A percentile compares a stretch with the other conserved stretches of the same genome.
phyloP scores from a whole-genome alignment of 768 basidiomycete species.

The Leccinum truebloodii region DNA sequence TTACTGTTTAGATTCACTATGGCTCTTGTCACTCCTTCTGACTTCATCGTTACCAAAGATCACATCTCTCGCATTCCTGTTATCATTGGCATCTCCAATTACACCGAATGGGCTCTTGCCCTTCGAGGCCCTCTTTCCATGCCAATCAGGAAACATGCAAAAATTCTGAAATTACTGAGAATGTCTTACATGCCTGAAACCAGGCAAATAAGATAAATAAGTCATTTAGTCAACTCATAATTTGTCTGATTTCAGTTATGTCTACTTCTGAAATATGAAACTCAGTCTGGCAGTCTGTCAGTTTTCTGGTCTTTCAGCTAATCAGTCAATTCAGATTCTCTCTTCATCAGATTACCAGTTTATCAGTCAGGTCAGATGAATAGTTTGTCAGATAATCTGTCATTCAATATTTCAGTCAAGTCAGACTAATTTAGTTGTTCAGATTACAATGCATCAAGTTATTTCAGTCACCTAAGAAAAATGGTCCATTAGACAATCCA shows the following conservation, averaged over 20 bases:
- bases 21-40: too few species aligned
- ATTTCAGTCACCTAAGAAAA: not conserved
- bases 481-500: not conserved
- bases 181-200: not conserved
- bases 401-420: not conserved
- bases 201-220: not conserved
- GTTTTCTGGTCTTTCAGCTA: not conserved
- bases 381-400: too few species aligned
- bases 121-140: too few species aligned
- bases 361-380: not conserved
- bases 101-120: too few species aligned
- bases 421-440: not conserved
- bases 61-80: too few species aligned
- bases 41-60: too few species aligned
- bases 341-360: not conserved
- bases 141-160: not conserved
- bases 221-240: not conserved
- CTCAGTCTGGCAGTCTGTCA: not conserved
- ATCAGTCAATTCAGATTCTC: not conserved
- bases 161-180: not conserved
- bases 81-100: too few species aligned
- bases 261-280: not conserved
- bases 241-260: not conserved
- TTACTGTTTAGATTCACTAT: too few species aligned
- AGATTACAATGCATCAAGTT: not conserved